Base-by-base conservation (phyloP, 1,139 yeast species). In the Blastobotrys apis region DNA sequence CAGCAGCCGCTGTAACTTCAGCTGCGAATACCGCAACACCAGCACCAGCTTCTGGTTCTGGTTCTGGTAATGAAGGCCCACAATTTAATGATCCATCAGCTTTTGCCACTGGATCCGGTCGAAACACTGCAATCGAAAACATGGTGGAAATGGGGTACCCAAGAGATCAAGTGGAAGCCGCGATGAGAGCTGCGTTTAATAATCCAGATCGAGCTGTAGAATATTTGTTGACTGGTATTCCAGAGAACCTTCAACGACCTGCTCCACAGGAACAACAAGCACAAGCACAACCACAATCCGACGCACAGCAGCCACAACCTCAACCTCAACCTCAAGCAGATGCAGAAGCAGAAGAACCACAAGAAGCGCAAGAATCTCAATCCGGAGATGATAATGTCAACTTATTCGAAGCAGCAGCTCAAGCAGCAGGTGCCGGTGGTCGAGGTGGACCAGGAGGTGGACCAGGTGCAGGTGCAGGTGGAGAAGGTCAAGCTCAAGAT, bases 131-230 rank as follows among this genome's bases (percentile, higher is more conserved):
- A 19, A 78, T 92, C 49, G 76, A 73, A 53, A 84, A 84, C 60
- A 87, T 92, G 62, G 78, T 88, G 81, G 97, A 87, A 58, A 88
- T 92, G 97, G 98, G 98, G 12, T 94, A 87, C 63, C 88, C 84
- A 43, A 80, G 95, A 57, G 75, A 79, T 5, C 86, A 86, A 62
- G 97, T 87, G 23, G 94, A 87, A 66, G 77, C 80, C 34, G 98
- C 99, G 0, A 73, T 92, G 63, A 79, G 95, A 59, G 96, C 97
- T 15, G 97, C 98, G 0, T 92, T 81, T 69, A 92, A 92, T 67
- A 90, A 92, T 67, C 98, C 99, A 21, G 97, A 92, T 62, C 81
- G 98, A 59, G 99, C 99, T 0, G 97, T 90, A 5, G 98, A 94
- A 63, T 90, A 92, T 64, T 73, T 92, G 47, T 70, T 92, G 56